Evolutionary conservation across 1,139 yeast genomes (phyloP).

Genomic region (Geotrichum aggregatum): DNA sequence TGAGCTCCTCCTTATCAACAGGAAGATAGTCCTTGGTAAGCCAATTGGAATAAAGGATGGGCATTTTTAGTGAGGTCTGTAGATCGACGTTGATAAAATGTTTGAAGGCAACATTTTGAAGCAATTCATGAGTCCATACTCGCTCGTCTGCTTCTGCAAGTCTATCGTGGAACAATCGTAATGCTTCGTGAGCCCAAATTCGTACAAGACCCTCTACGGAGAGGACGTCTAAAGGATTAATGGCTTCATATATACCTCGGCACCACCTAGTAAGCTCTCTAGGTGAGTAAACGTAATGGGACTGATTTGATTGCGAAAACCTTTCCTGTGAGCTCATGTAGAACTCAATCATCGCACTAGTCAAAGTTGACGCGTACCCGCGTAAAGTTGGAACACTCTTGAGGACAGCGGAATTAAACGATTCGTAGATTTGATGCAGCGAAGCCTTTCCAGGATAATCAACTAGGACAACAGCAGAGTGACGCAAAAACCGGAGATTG

Average conservation of each 20-base stretch:
- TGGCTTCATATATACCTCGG: constrained; percentile 64
- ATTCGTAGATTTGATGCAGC: constrained; percentile 59
- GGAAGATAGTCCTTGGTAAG: constrained; percentile 58
- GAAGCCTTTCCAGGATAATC: constrained; percentile 75
- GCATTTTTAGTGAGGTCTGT: constrained; percentile 42
- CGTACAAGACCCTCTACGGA: constrained; percentile 50
- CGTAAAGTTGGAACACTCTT: constrained; percentile 60
- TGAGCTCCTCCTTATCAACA: constrained; percentile 49
- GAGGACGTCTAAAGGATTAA: constrained; percentile 42
- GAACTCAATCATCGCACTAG: constrained; percentile 64
- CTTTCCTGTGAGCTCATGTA: constrained; percentile 47
- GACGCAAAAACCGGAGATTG: constrained; percentile 64
- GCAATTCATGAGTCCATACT: constrained; percentile 49
- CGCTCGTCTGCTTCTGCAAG: constrained; percentile 50
- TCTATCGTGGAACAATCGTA: constrained; percentile 73
- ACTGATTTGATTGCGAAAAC: constrained; percentile 40
- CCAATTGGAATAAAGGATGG: constrained; percentile 72
- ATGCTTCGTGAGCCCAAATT: constrained; percentile 79
- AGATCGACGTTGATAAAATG: constrained; percentile 51
- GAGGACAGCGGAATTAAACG: constrained; percentile 56
- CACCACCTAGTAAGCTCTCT: constrained; percentile 90
- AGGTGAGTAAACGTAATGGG: constrained; percentile 78
- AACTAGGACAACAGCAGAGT: constrained; percentile 62
- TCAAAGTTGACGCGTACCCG: constrained; percentile 51
- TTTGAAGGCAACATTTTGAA: constrained; percentile 41